Evolutionary conservation across 2,329 filamentous ascomycete species (phyloP).

Genomic region (Colletotrichum acutatum): DNA sequence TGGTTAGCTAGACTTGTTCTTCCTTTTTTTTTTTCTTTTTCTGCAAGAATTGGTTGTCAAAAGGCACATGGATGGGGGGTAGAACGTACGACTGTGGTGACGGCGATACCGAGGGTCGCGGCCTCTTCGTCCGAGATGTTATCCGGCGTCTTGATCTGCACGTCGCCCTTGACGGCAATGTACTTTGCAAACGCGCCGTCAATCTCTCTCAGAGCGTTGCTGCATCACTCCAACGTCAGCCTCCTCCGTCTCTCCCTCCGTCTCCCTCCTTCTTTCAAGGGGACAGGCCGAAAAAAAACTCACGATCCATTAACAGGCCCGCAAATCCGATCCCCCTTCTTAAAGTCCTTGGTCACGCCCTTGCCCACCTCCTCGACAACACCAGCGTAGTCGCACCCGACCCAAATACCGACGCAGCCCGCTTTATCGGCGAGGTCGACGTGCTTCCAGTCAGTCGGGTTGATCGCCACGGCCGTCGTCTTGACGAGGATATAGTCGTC

Average conservation of each 20-base stretch:
- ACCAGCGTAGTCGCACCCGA: conserved; percentile 60
- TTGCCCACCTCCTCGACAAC: conserved; percentile 57
- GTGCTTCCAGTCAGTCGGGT: conserved; percentile 51
- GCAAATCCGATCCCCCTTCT: conserved; percentile 58
- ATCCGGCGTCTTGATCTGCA: conserved; percentile 57
- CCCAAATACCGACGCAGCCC: conserved; percentile 37
- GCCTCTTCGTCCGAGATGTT: conserved; percentile 58
- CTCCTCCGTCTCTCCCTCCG: neutral
- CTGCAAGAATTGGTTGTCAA: too few species aligned
- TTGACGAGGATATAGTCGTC: conserved; percentile 48
- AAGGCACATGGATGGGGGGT: neutral
- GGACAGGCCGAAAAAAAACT: conserved; percentile 4
- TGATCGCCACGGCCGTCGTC: conserved; percentile 48
- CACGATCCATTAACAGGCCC: conserved; percentile 52
- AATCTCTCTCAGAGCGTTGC: conserved; percentile 42
- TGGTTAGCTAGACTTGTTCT: too few species aligned
- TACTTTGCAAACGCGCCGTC: conserved; percentile 56
- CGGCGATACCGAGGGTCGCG: conserved; percentile 54
- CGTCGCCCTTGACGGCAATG: conserved; percentile 49
- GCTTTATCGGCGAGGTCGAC: conserved; percentile 39
- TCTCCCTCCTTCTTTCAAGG: neutral
- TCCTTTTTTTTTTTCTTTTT: too few species aligned
- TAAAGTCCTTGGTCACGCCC: conserved; percentile 54
- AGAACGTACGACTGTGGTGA: conserved; percentile 52
- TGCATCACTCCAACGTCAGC: conserved; percentile 11